These are phyloP conservation scores for Bretziella fagacearum DNA, from an alignment of 2,329 filamentous ascomycete genomes.

Conservation along the genomic window DNA sequence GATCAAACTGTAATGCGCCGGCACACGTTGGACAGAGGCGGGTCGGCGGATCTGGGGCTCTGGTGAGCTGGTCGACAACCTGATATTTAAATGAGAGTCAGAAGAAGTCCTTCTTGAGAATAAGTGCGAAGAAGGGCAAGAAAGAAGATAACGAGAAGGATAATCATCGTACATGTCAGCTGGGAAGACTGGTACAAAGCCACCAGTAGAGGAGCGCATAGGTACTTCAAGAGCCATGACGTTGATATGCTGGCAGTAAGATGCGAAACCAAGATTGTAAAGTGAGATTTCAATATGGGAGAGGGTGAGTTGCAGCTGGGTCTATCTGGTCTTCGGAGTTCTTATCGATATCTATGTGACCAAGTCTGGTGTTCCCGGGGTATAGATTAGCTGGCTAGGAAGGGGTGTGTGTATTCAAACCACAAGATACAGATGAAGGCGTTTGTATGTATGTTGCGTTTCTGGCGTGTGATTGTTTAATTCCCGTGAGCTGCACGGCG, in stretches of 20 bases:
- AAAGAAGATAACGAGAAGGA: background rate
- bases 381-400: too few relatives aligned
- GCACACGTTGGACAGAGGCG: constrained; percentile 30
- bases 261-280: background rate
- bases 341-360: too few relatives aligned
- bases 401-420: too few relatives aligned
- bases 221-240: constrained; percentile 46
- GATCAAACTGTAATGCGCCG: constrained; percentile 38
- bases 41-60: constrained; percentile 35
- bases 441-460: background rate
- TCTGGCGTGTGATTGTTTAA: background rate
- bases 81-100: constrained; percentile 19
- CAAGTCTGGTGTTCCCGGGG: too few relatives aligned
- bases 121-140: background rate
- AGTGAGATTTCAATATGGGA: background rate
- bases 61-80: constrained; percentile 24
- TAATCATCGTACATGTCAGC: constrained; percentile 16
- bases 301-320: background rate
- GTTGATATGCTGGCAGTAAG: constrained; percentile 8
- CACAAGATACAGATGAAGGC: background rate
- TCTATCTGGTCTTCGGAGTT: background rate
- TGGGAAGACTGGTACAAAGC: constrained; percentile 29
- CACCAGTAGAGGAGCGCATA: constrained; percentile 40
- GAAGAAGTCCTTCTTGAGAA: background rate
- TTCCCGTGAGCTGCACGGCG: background rate